Evolutionary conservation across 1,139 yeast genomes (phyloP).

Genomic region (Nadsonia commutata): DNA sequence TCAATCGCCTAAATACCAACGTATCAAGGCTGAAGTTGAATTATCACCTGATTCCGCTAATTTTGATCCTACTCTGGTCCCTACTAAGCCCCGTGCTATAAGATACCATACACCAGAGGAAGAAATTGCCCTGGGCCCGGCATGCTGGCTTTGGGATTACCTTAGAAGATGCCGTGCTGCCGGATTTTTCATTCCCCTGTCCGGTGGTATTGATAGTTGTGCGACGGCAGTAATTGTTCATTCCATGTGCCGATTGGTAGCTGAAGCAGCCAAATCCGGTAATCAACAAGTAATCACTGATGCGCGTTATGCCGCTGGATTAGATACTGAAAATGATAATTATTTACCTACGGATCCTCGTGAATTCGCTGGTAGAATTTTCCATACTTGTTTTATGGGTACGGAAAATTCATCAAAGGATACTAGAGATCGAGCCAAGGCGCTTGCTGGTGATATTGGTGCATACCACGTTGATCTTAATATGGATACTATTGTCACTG

Average conservation of each 20-base stretch:
- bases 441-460: constrained; percentile 61
- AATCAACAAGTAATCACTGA: constrained; percentile 64
- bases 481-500: constrained; percentile 69
- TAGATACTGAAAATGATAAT: constrained; percentile 28
- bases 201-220: constrained; percentile 97
- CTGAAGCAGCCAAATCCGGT: constrained; percentile 47
- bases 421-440: constrained; percentile 74
- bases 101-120: constrained; percentile 75
- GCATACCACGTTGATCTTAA: constrained; percentile 83
- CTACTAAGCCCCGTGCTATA: constrained; percentile 36
- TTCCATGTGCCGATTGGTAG: constrained; percentile 83
- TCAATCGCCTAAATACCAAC: constrained; percentile 36
- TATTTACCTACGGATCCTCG: constrained; percentile 63
- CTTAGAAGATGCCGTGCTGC: constrained; percentile 77
- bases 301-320: constrained; percentile 46
- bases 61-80: constrained; percentile 51
- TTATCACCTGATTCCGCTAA: constrained; percentile 17
- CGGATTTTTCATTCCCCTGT: constrained; percentile 82
- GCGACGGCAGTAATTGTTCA: constrained; percentile 92
- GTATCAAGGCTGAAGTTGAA: constrained; percentile 34
- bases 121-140: constrained; percentile 95
- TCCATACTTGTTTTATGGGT: constrained; percentile 92
- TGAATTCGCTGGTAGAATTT: constrained; percentile 59
- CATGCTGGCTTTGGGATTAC: constrained; percentile 99
- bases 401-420: constrained; percentile 82